A percentile compares a stretch with the other conserved stretches of the same genome.
These are phyloP conservation scores for Symbiotaphrina buchneri DNA, from an alignment of 495 filamentous ascomycete genomes.

Conservation along the genomic window DNA sequence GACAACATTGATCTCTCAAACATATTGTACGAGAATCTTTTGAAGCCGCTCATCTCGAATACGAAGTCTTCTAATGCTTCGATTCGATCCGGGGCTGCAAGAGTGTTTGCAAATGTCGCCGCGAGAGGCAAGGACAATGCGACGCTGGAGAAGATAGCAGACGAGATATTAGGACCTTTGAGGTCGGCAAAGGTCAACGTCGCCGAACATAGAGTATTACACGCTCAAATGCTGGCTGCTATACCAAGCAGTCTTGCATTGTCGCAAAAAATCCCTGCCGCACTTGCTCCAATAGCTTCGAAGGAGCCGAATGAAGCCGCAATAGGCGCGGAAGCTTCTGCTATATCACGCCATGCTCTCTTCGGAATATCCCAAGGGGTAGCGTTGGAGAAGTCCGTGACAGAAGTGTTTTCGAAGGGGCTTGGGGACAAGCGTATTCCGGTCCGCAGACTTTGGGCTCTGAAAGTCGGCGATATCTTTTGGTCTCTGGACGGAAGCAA, in stretches of 20 bases:
- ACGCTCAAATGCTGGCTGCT: slow-evolving; percentile 52
- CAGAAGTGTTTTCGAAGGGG: slow-evolving; percentile 59
- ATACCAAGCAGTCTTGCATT: slow-evolving; percentile 30
- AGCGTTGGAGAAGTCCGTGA: slow-evolving; percentile 33
- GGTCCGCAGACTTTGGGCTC: slow-evolving; percentile 60
- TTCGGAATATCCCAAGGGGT: slow-evolving; percentile 32
- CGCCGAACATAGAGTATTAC: slow-evolving; percentile 57
- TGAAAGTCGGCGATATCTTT: slow-evolving; percentile 48
- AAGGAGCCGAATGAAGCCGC: slow-evolving; percentile 82
- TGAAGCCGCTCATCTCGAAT: slow-evolving; percentile 71
- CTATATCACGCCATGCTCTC: slow-evolving; percentile 36
- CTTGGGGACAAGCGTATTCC: slow-evolving; percentile 61
- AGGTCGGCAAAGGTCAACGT: slow-evolving; percentile 60
- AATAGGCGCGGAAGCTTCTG: slow-evolving; percentile 45
- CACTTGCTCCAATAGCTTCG: slow-evolving; percentile 34
- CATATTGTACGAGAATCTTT: slow-evolving; percentile 37
- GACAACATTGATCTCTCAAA: slow-evolving; percentile 52
- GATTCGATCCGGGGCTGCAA: slow-evolving; percentile 53
- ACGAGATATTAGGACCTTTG: slow-evolving; percentile 56
- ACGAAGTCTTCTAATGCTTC: slow-evolving; percentile 66
- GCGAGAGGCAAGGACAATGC: slow-evolving; percentile 29
- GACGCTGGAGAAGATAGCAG: slow-evolving; percentile 36
- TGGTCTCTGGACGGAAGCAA: slow-evolving; percentile 27
- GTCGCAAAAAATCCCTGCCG: slow-evolving; percentile 39
- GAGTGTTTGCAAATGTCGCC: slow-evolving; percentile 43